Conservation (phyloP, 345 rosid species). For the Kandelia obovata region DNA sequence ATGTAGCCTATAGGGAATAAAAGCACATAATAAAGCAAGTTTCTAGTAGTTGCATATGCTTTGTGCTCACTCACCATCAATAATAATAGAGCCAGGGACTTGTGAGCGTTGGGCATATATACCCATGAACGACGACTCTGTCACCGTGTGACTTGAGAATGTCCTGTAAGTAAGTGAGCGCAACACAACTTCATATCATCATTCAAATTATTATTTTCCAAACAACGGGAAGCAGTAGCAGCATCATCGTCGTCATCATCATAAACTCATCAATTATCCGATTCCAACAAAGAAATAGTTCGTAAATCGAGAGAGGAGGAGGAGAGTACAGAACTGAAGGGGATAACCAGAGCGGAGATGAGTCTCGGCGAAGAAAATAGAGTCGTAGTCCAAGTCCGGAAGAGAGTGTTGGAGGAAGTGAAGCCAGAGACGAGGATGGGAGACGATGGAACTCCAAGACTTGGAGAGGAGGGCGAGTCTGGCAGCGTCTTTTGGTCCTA, state of each 20-base stretch:
- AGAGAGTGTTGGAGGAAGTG: conserved; percentile 44
- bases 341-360: conserved; percentile 61
- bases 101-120: conserved; percentile 61
- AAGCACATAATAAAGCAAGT: no score
- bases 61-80: conserved; percentile 58
- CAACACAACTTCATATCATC: no score
- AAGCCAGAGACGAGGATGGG: conserved; percentile 66
- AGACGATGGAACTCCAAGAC: conserved; percentile 48
- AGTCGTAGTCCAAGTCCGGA: conserved; percentile 32
- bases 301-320: neutral
- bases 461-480: conserved; percentile 43
- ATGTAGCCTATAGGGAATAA: no score
- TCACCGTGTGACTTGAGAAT: conserved; percentile 26
- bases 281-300: neutral
- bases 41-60: no score
- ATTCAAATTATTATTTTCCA: neutral
- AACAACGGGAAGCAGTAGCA: no score
- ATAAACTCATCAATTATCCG: no score
- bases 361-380: conserved; percentile 64
- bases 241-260: no score
- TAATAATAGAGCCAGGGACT: conserved; percentile 63
- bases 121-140: conserved; percentile 57
- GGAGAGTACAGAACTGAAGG: conserved; percentile 37
- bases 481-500: conserved; percentile 65
- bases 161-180: conserved; percentile 32